Evolutionary conservation across 129 eudicot species (phyloP).

Genomic region (Escallonia rubra): DNA sequence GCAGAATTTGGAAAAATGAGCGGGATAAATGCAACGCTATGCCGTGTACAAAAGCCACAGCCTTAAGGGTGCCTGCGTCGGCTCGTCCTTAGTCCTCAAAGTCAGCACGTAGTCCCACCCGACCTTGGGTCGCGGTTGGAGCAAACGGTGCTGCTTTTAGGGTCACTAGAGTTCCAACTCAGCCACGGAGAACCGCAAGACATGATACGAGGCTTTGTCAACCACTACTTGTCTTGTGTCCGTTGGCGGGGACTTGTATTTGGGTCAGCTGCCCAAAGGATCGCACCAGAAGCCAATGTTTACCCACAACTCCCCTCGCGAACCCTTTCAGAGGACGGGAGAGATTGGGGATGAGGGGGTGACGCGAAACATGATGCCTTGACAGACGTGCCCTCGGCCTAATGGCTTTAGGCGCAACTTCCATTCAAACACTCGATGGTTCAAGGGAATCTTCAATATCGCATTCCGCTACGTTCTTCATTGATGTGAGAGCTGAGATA

Average conservation of each 20-base stretch:
- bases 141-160: background rate
- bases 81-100: too few species aligned
- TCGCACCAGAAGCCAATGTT: background rate
- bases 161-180: background rate
- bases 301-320: background rate
- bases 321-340: too few species aligned
- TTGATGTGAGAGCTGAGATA: too few species aligned
- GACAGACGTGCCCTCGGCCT: constrained; percentile 5
- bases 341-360: too few species aligned
- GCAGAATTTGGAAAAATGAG: too few species aligned
- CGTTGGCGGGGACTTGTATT: background rate
- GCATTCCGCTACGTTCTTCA: constrained; percentile 11
- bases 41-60: too few species aligned
- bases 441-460: constrained; percentile 10
- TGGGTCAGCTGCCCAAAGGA: background rate
- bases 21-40: too few species aligned
- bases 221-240: constrained; percentile 8
- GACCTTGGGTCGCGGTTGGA: constrained; percentile 11
- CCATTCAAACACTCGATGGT: too few species aligned
- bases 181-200: background rate
- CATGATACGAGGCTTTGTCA: background rate
- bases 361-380: constrained; percentile 7
- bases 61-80: too few species aligned
- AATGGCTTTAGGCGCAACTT: constrained; percentile 10
- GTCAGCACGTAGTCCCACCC: constrained; percentile 15